phyloP scores from a whole-genome alignment of 169 alveolate species.

The Eimeria brunetti region DNA sequence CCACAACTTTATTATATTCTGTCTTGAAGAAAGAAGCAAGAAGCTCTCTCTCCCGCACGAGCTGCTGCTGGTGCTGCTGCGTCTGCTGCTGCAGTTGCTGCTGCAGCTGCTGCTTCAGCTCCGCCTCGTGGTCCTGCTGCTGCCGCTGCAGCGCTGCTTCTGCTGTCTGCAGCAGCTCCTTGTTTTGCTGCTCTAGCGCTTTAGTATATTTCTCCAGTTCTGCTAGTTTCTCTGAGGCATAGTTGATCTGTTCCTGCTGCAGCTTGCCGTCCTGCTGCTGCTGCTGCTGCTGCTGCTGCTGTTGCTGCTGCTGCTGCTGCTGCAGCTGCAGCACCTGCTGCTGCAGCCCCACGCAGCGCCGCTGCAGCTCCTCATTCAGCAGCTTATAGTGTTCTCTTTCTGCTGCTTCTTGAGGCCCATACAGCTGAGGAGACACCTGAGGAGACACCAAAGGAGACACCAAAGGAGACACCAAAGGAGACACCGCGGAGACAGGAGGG shows the following conservation, averaged over 20 bases:
- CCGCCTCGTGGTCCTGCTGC: background rate
- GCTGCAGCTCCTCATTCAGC: slow-evolving; percentile 49
- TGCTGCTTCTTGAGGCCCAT: slow-evolving; percentile 46
- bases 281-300: slow-evolving; percentile 48
- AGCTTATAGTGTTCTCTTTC: slow-evolving; percentile 49
- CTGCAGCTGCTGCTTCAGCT: slow-evolving; percentile 11
- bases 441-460: too few species aligned
- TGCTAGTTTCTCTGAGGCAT: background rate
- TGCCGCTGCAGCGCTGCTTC: slow-evolving; percentile 54
- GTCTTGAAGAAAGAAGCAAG: background rate
- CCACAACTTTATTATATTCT: slow-evolving; percentile 26
- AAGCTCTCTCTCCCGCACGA: background rate
- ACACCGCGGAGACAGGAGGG: background rate
- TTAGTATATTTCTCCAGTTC: slow-evolving; percentile 11
- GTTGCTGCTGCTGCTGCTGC: slow-evolving; percentile 27
- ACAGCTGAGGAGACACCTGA: too few species aligned
- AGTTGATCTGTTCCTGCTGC: slow-evolving; percentile 14
- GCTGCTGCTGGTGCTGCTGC: slow-evolving; percentile 21
- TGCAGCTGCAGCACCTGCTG: slow-evolving; percentile 39
- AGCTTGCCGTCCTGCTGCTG: slow-evolving; percentile 31
- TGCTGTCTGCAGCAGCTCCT: slow-evolving; percentile 37
- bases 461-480: too few species aligned
- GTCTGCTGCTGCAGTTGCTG: slow-evolving; percentile 23
- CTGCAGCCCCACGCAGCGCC: slow-evolving; percentile 44
- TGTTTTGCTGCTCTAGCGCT: slow-evolving; percentile 52